These are phyloP conservation scores for Dictyostelium intermedium DNA, from an alignment of 78 protist species.

Conservation along the genomic window DNA sequence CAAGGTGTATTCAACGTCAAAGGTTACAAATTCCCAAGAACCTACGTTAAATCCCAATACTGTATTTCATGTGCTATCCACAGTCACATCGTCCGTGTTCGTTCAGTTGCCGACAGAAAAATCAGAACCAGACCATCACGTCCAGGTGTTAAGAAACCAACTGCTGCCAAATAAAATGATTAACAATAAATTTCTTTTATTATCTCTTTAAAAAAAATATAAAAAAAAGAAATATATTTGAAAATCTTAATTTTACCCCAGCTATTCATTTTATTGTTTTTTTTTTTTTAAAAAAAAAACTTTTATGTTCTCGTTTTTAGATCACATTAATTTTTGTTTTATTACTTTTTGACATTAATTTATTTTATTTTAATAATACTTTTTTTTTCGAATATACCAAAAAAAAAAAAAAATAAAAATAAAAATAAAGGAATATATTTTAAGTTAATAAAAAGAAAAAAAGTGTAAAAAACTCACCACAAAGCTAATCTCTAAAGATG, in stretches of 20 bases:
- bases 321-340: too few relatives aligned
- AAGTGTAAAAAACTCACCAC: too few relatives aligned
- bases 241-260: neutral
- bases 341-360: too few relatives aligned
- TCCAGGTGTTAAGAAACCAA: neutral
- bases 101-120: slow-evolving; percentile 86
- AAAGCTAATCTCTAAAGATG: too few relatives aligned
- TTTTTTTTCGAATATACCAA: too few relatives aligned
- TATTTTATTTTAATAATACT: too few relatives aligned
- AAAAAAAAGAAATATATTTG: neutral
- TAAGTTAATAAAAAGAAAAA: too few relatives aligned
- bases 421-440: too few relatives aligned
- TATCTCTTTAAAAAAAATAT: neutral
- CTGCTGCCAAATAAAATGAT: neutral
- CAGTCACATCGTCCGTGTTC: slow-evolving; percentile 96
- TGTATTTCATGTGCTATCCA: slow-evolving; percentile 99
- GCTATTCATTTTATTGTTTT: too few relatives aligned
- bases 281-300: too few relatives aligned
- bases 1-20: slow-evolving; percentile 84
- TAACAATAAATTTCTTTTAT: neutral
- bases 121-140: slow-evolving; percentile 80
- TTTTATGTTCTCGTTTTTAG: too few relatives aligned
- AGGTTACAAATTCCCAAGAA: slow-evolving; percentile 97
- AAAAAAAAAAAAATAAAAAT: too few relatives aligned
- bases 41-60: slow-evolving; percentile 97